Percentiles rank a stretch among this genome's conserved stretches.
Conservation (phyloP, 179 eudicot species). For the Carnegiea gigantea region DNA sequence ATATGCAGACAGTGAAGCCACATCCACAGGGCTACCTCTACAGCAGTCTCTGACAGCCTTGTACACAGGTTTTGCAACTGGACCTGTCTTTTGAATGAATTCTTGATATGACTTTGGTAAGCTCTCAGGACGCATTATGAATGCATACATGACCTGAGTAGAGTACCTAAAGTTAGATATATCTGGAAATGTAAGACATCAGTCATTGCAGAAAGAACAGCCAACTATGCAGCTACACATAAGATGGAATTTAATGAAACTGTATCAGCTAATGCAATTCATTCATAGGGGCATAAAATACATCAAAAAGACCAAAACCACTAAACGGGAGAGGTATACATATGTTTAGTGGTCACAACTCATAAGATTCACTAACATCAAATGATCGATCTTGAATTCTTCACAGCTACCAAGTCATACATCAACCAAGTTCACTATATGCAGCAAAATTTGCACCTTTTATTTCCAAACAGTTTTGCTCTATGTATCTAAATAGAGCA, state of each 20-base stretch:
- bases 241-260: background rate
- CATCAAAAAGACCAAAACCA: background rate
- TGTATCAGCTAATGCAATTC: background rate
- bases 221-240: background rate
- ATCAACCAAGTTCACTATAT: background rate
- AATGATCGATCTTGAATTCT: background rate
- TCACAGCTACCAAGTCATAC: background rate
- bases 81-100: constrained; percentile 97
- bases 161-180: constrained; percentile 23
- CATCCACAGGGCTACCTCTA: constrained; percentile 77
- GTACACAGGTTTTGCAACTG: constrained; percentile 93
- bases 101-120: constrained; percentile 96
- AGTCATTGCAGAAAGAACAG: background rate
- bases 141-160: constrained; percentile 91
- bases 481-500: background rate
- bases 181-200: background rate
- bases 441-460: background rate
- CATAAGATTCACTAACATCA: background rate
- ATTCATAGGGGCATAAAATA: background rate
- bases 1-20: constrained; percentile 67
- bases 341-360: background rate
- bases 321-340: background rate
- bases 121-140: constrained; percentile 98
- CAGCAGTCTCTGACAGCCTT: constrained; percentile 95
- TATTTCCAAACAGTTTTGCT: background rate